Base-by-base conservation (phyloP, 805 yeast genomes). In the Candida yuanshanica region DNA sequence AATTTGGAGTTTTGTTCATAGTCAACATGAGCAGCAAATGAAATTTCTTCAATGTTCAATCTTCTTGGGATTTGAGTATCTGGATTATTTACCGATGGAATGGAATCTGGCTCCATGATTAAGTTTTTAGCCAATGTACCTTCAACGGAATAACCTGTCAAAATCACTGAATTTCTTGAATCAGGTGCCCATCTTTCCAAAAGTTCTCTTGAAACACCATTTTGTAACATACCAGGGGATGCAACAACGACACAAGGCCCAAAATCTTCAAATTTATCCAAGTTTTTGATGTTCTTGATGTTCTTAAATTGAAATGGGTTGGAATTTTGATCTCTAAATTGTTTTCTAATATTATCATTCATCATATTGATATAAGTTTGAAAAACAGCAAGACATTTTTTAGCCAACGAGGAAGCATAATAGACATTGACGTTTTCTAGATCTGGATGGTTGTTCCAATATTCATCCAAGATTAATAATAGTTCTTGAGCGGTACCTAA, bases 21-120 rank as follows among this genome's bases (percentile, higher is more conserved):
- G 59, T 93, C 99, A 18, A 93, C 99, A 63, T 93, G 99, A 0
- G 99, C 99, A n/a, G 99, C 98, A 70, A 93, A 93, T 2, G 98
- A 90, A 4, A 93, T 83, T 62, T 93, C 99, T 49, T 91, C 97
- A 14, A 93, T 81, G 36, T 75, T 77, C 42, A 95, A 65, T 48
- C 97, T 73, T 56, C 99, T 78, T 5, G 98, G 97, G 32, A 93
- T 83, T 44, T 79, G 75, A 16, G 81, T 66, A 46, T 89, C 96
- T 0, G 95, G 86, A 50, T 86, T 87, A n/a, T 71, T 67, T 20
- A 79, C 66, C 0, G 97, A 83, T 2, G 93, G 95, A 37, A 93
- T 87, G n/a, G 87, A 84, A 29, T 78, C 77, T 1, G 99, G 99
- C 53, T 90, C 97, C 20, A 88, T 77, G 48, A 93, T 68, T 21